Evolutionary conservation across 1,139 yeast species (phyloP).

Genomic region (Suhomyces kunorum): DNA sequence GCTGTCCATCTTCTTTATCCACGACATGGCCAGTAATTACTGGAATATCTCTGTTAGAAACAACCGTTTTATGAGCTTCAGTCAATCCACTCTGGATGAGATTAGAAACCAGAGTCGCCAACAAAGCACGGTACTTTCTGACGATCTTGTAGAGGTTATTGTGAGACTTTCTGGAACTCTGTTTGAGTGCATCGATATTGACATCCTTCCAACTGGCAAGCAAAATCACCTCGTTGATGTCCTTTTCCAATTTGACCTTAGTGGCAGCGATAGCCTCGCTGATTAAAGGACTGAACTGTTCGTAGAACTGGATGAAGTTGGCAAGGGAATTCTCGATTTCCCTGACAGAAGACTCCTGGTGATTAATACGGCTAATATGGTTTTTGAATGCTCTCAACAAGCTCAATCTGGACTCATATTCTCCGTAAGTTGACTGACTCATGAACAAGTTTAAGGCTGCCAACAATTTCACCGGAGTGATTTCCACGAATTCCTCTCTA

Average conservation of each 20-base stretch:
- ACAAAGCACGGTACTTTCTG: slow-evolving; percentile 71
- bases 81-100: slow-evolving; percentile 64
- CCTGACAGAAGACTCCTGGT: slow-evolving; percentile 11
- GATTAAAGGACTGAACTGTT: slow-evolving; percentile 59
- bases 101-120: slow-evolving; percentile 54
- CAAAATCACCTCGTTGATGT: slow-evolving; percentile 77
- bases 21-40: slow-evolving; percentile 18
- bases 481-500: slow-evolving; percentile 32
- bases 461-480: slow-evolving; percentile 45
- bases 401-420: slow-evolving; percentile 57
- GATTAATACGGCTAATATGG: slow-evolving; percentile 40
- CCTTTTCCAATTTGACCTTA: slow-evolving; percentile 67
- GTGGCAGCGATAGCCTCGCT: slow-evolving; percentile 44
- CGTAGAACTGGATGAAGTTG: slow-evolving; percentile 66
- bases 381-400: slow-evolving; percentile 62
- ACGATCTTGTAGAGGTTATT: slow-evolving; percentile 79
- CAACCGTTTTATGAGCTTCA: slow-evolving; percentile 17
- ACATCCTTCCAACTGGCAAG: slow-evolving; percentile 98
- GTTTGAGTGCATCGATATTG: slow-evolving; percentile 88
- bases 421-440: slow-evolving; percentile 76
- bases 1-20: slow-evolving; percentile 16
- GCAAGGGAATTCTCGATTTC: slow-evolving; percentile 47
- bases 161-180: slow-evolving; percentile 89
- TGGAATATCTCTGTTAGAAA: slow-evolving; percentile 16
- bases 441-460: slow-evolving; percentile 75